Percentiles rank a stretch among this genome's conserved stretches.
Evolutionary conservation across 1,284 basidiomycete genomes (phyloP).

Genomic region (Ceratobasidium sp.): DNA sequence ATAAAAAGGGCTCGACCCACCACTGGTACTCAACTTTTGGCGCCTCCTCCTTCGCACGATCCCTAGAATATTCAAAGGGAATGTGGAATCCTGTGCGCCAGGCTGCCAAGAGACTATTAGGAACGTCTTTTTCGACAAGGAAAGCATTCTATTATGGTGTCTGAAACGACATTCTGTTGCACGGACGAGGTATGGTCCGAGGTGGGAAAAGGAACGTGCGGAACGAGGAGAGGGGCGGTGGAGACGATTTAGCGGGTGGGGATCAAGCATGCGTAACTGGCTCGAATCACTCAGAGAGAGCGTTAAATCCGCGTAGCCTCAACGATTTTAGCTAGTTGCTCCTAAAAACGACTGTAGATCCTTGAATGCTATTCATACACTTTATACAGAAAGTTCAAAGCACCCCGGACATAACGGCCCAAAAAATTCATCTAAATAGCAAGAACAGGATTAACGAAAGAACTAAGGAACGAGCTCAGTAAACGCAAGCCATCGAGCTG

Average conservation of each 20-base stretch:
- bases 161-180: slow-evolving; percentile 2
- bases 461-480: slow-evolving; percentile 8
- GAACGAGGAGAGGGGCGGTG: slow-evolving; percentile 32
- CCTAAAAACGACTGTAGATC: slow-evolving; percentile 1
- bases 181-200: slow-evolving; percentile 1
- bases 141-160: slow-evolving; percentile 13
- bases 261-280: slow-evolving; percentile 21
- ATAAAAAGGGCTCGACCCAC: slow-evolving; percentile 33
- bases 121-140: neutral
- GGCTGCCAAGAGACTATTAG: slow-evolving; percentile 15
- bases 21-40: slow-evolving; percentile 38
- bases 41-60: slow-evolving; percentile 14
- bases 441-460: neutral
- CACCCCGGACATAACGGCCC: neutral
- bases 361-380: slow-evolving; percentile 12
- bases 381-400: slow-evolving; percentile 15
- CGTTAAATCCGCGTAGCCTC: slow-evolving; percentile 4
- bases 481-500: slow-evolving; percentile 9
- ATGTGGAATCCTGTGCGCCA: slow-evolving; percentile 2
- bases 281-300: slow-evolving; percentile 26
- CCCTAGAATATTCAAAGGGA: neutral
- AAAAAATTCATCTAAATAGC: neutral
- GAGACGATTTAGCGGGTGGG: slow-evolving; percentile 37
- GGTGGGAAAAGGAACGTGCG: slow-evolving; percentile 30
- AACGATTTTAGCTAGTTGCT: neutral